Conservation (phyloP, 2,329 filamentous ascomycete species). For the Ophioceras dolichostomum region DNA sequence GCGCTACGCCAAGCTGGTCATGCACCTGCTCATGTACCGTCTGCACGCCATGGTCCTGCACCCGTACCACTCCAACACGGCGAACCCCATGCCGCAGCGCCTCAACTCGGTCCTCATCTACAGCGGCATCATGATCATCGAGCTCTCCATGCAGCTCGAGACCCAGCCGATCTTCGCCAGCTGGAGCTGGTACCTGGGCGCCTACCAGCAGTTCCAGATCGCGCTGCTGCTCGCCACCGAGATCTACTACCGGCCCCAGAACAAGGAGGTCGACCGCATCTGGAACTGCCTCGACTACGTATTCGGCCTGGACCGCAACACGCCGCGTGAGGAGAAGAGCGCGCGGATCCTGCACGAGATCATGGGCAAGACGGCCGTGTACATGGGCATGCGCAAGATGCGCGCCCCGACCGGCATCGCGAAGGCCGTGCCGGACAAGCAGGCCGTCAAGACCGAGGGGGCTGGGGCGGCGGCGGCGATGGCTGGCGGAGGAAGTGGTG, state of each 20-base stretch:
- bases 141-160: constrained; percentile 33
- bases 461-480: background rate
- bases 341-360: constrained; percentile 50
- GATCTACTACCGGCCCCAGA: constrained; percentile 44
- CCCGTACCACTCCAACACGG: constrained; percentile 44
- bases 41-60: constrained; percentile 57
- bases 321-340: constrained; percentile 43
- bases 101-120: constrained; percentile 51
- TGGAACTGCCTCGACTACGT: constrained; percentile 63
- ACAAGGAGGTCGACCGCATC: constrained; percentile 49
- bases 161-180: constrained; percentile 30
- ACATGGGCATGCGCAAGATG: constrained; percentile 45
- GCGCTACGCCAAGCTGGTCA: constrained; percentile 48
- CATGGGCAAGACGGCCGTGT: constrained; percentile 45
- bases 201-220: constrained; percentile 61
- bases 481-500: no score
- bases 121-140: constrained; percentile 40
- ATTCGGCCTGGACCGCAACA: constrained; percentile 45
- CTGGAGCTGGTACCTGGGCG: constrained; percentile 62
- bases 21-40: constrained; percentile 50
- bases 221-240: constrained; percentile 58
- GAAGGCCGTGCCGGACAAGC: constrained; percentile 21
- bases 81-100: constrained; percentile 42
- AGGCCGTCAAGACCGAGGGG: constrained; percentile 19
- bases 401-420: constrained; percentile 35